Evolutionary conservation across 495 filamentous ascomycete genomes (phyloP).

Genomic region (Lindgomyces ingoldianus): DNA sequence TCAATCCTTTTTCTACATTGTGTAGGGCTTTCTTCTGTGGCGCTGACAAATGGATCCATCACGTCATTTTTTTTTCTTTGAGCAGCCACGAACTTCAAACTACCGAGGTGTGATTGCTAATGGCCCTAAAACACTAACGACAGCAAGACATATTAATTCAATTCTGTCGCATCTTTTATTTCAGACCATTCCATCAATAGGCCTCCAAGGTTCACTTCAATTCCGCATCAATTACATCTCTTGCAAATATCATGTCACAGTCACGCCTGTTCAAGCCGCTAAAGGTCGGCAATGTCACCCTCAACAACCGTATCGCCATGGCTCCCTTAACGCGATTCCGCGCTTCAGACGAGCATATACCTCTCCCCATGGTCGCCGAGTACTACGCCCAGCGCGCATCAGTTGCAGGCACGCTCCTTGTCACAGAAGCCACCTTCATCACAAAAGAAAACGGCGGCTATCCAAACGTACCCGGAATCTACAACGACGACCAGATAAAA

Average conservation of each 20-base stretch:
- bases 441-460: conserved; percentile 55
- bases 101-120: background rate
- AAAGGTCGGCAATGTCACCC: conserved; percentile 21
- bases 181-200: background rate
- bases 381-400: conserved; percentile 67
- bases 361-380: conserved; percentile 48
- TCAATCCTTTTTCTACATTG: too few species aligned
- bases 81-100: background rate
- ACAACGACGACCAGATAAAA: conserved; percentile 58
- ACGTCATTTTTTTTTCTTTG: background rate
- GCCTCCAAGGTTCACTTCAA: background rate
- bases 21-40: too few species aligned
- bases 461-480: conserved; percentile 65
- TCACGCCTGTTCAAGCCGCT: conserved; percentile 33
- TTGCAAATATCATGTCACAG: background rate
- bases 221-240: background rate
- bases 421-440: conserved; percentile 68
- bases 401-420: conserved; percentile 60
- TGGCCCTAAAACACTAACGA: background rate
- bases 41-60: background rate
- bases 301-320: conserved; percentile 43
- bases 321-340: conserved; percentile 52
- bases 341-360: conserved; percentile 49
- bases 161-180: background rate
- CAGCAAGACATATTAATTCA: background rate